phyloP scores from a whole-genome alignment of 2,329 filamentous ascomycete species.

The Trichophaea hybrida region DNA sequence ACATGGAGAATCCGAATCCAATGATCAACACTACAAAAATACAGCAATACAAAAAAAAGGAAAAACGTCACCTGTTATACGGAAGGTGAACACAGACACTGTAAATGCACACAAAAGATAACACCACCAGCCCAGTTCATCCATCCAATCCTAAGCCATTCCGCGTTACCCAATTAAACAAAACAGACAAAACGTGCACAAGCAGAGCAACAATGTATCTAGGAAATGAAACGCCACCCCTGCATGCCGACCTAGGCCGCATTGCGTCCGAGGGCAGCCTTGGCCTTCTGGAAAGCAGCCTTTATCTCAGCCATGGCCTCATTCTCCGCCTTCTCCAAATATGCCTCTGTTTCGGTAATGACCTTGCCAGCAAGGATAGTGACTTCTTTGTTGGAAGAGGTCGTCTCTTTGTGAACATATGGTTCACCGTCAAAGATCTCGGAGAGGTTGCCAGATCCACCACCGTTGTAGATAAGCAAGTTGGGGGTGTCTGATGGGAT shows the following conservation, averaged over 20 bases:
- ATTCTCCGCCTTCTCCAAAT: conserved; percentile 47
- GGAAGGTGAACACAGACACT: background rate
- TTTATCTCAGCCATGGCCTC: conserved; percentile 25
- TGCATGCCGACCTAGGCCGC: background rate
- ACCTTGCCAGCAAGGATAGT: conserved; percentile 32
- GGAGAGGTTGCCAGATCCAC: conserved; percentile 80
- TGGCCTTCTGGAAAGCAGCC: conserved; percentile 19
- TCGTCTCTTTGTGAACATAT: conserved; percentile 45
- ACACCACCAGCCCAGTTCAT: background rate
- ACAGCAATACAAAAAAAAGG: conserved; percentile 1
- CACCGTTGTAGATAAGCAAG: conserved; percentile 97
- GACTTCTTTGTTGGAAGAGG: conserved; percentile 35
- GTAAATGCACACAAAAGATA: background rate
- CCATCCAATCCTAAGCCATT: background rate
- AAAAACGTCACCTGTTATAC: background rate
- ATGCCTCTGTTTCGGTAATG: conserved; percentile 35
- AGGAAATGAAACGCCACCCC: background rate
- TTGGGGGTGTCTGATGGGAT: conserved; percentile 80
- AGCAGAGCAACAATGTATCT: background rate
- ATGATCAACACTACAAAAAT: background rate
- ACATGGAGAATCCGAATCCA: too few relatives aligned
- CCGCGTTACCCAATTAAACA: background rate
- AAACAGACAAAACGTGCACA: conserved; percentile 1
- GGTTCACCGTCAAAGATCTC: conserved; percentile 61
- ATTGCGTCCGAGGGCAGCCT: conserved; percentile 16